Conservation (phyloP, 2,329 filamentous ascomycete species). For the Cercospora sesami region DNA sequence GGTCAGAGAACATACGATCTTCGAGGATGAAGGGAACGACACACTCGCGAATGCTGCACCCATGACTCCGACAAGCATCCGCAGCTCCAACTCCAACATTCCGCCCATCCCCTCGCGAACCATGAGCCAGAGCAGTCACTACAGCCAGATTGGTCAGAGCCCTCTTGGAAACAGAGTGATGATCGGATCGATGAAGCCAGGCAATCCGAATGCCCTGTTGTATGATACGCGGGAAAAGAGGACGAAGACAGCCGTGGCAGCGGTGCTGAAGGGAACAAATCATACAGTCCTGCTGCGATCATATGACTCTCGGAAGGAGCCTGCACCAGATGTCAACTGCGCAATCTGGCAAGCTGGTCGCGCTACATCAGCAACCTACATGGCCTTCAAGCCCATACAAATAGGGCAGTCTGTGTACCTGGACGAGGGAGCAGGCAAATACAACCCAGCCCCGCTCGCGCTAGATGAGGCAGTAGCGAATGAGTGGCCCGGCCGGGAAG, state of each 20-base stretch:
- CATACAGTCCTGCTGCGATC: conserved; percentile 74
- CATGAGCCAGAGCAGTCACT: conserved; percentile 75
- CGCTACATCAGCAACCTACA: conserved; percentile 85
- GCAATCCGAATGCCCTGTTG: conserved; percentile 81
- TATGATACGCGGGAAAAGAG: conserved; percentile 84
- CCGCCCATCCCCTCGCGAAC: conserved; percentile 58
- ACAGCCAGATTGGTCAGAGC: conserved; percentile 74
- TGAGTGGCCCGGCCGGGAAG: conserved; percentile 90
- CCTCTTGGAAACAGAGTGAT: conserved; percentile 56
- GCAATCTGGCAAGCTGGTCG: conserved; percentile 96
- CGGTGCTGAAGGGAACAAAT: conserved; percentile 80
- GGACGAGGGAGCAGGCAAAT: conserved; percentile 87
- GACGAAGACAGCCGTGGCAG: conserved; percentile 74
- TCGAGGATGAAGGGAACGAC: conserved; percentile 82
- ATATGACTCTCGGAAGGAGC: conserved; percentile 91
- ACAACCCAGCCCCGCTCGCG: conserved; percentile 82
- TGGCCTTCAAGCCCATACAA: conserved; percentile 94
- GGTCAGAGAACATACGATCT: conserved; percentile 76
- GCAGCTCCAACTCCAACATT: conserved; percentile 40
- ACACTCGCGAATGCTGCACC: conserved; percentile 50
- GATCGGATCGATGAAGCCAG: conserved; percentile 59
- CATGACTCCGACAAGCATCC: conserved; percentile 48
- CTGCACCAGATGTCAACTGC: conserved; percentile 86
- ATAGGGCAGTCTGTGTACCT: conserved; percentile 93
- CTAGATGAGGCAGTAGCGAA: conserved; percentile 89